A percentile compares a stretch with the other conserved stretches of the same genome.
Evolutionary conservation across 1,284 basidiomycete species (phyloP).

Genomic region (Marasmius tenuissimus): DNA sequence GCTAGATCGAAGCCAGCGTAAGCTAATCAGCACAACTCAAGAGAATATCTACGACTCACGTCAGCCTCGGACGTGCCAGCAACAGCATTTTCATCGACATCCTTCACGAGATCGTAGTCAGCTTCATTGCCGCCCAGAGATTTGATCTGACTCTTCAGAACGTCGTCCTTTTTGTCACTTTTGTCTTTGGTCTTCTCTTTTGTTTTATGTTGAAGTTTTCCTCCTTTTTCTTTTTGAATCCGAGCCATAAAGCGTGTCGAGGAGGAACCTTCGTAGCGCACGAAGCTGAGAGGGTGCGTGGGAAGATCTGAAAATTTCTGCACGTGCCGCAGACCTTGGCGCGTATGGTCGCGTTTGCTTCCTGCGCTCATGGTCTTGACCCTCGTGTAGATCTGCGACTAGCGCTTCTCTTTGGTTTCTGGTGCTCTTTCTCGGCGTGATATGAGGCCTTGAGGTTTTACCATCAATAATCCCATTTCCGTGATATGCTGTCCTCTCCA

Average conservation of each 20-base stretch:
- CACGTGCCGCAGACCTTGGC: not conserved
- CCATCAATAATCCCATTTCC: too few species aligned
- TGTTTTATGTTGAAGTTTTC: constrained; percentile 9
- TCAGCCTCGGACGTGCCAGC: constrained; percentile 23
- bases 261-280: not conserved
- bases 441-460: too few species aligned
- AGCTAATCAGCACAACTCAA: not conserved
- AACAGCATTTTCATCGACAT: constrained; percentile 19
- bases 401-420: too few species aligned
- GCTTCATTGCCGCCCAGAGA: constrained; percentile 32
- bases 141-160: constrained; percentile 27
- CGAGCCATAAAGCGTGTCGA: constrained; percentile 24
- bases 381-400: too few species aligned
- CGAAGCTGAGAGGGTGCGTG: not conserved
- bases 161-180: constrained; percentile 16
- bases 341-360: not conserved
- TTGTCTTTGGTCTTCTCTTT: constrained; percentile 17
- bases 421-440: too few species aligned
- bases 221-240: constrained; percentile 29
- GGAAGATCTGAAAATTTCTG: not conserved
- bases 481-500: too few species aligned
- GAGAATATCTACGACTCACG: constrained; percentile 19
- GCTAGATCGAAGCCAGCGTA: constrained; percentile 24
- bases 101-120: constrained; percentile 33
- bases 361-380: too few species aligned